A percentile compares a stretch with the other conserved stretches of the same genome.
Evolutionary conservation across 2,329 filamentous ascomycete genomes (phyloP).

Genomic region (Penicillium hordei): DNA sequence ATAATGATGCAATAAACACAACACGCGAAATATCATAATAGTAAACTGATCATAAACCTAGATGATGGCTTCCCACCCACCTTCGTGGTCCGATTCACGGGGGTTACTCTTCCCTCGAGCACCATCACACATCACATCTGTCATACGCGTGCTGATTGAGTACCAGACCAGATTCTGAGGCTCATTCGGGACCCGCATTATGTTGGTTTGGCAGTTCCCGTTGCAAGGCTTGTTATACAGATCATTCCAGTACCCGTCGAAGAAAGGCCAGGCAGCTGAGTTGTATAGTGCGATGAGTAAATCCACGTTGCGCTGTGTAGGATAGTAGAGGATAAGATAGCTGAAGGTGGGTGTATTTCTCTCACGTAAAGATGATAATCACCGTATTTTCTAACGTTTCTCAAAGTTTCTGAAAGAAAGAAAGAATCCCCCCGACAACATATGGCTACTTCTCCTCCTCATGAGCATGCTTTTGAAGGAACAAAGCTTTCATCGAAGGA

Average conservation of each 20-base stretch:
- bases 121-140: slow-evolving; percentile 36
- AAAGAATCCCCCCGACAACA: no score
- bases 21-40: slow-evolving; percentile 4
- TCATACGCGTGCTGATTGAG: slow-evolving; percentile 31
- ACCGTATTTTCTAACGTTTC: no score
- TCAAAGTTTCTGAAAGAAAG: no score
- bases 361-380: no score
- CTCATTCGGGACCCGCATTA: slow-evolving; percentile 32
- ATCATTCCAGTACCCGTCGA: slow-evolving; percentile 31
- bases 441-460: slow-evolving; percentile 46
- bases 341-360: no score
- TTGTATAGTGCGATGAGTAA: slow-evolving; percentile 34
- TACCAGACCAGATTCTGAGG: slow-evolving; percentile 35
- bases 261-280: slow-evolving; percentile 38
- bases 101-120: slow-evolving; percentile 30
- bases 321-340: no score
- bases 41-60: slow-evolving; percentile 29
- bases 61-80: slow-evolving; percentile 35
- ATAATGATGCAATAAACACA: background rate
- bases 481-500: slow-evolving; percentile 12
- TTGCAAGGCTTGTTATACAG: slow-evolving; percentile 32
- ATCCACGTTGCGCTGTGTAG: no score
- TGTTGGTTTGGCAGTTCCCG: slow-evolving; percentile 33
- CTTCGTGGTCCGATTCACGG: slow-evolving; percentile 26
- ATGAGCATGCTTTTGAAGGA: slow-evolving; percentile 11